A percentile compares a stretch with the other conserved stretches of the same genome.
These are phyloP conservation scores for Corylus americana DNA, from an alignment of 306 rosid species.

Conservation along the genomic window DNA sequence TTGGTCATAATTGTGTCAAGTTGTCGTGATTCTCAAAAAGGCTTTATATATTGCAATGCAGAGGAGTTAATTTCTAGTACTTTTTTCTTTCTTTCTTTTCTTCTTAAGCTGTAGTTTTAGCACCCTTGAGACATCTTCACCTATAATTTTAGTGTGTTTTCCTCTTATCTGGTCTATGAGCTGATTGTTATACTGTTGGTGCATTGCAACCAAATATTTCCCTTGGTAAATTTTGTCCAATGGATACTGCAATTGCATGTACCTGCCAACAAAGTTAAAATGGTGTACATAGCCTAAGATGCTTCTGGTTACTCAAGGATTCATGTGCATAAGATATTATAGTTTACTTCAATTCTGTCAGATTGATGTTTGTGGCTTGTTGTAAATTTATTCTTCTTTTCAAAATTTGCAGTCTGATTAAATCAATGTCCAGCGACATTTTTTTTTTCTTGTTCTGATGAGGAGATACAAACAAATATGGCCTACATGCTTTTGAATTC, in stretches of 20 bases:
- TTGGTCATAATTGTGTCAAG: constrained; percentile 7
- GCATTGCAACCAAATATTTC: not conserved
- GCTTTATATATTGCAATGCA: not conserved
- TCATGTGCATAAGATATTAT: not conserved
- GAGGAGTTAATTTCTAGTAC: not conserved
- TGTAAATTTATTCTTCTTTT: not conserved
- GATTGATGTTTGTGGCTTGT: not conserved
- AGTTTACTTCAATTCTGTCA: not conserved
- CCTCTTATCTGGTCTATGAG: not conserved
- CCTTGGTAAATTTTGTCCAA: not conserved
- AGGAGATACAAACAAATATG: not conserved
- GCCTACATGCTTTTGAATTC: constrained; percentile 17
- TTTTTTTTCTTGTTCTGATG: not conserved
- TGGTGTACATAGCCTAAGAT: not conserved
- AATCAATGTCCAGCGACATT: not conserved
- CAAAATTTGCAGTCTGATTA: not conserved
- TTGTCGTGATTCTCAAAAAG: not conserved
- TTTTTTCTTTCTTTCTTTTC: not conserved
- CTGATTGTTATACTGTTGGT: not conserved
- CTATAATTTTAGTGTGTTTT: constrained; percentile 2
- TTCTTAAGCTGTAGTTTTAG: not conserved
- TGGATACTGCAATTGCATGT: not conserved
- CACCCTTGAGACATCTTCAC: not conserved
- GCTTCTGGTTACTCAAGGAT: not conserved
- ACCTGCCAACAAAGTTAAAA: not conserved